Evolutionary conservation across 208 protist species (phyloP).

Genomic region (Leptomonas pyrrhocoris): DNA sequence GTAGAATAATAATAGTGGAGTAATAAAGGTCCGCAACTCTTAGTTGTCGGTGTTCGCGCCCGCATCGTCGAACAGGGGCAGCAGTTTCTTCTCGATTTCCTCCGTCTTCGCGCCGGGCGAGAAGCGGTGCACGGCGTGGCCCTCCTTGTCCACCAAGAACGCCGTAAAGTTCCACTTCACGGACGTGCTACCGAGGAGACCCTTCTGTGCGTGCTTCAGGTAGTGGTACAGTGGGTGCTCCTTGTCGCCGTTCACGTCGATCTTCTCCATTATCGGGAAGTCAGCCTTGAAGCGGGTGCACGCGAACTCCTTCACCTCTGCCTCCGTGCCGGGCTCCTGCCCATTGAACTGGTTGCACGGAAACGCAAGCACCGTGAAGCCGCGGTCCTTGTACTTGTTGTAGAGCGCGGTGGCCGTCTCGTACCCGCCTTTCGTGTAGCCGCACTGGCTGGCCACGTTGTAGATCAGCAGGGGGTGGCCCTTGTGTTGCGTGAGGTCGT

Average conservation of each 20-base stretch:
- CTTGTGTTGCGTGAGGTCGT: slow-evolving; percentile 85
- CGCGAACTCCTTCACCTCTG: slow-evolving; percentile 75
- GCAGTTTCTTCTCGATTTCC: slow-evolving; percentile 72
- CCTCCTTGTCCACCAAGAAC: slow-evolving; percentile 85
- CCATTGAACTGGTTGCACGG: slow-evolving; percentile 92
- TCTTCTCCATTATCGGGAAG: slow-evolving; percentile 90
- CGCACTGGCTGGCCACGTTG: slow-evolving; percentile 93
- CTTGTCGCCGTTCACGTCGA: slow-evolving; percentile 88
- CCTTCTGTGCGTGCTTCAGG: slow-evolving; percentile 72
- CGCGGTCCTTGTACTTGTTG: slow-evolving; percentile 84
- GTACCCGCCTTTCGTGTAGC: slow-evolving; percentile 85
- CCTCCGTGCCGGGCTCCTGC: slow-evolving; percentile 81
- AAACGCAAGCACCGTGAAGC: slow-evolving; percentile 91
- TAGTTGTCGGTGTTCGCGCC: too few relatives aligned
- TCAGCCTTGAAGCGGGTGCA: slow-evolving; percentile 56
- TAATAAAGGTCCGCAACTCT: too few relatives aligned
- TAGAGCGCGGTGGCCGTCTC: slow-evolving; percentile 76
- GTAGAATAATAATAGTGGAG: too few relatives aligned
- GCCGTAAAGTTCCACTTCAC: slow-evolving; percentile 96
- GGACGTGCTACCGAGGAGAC: slow-evolving; percentile 56
- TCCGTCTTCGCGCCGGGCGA: slow-evolving; percentile 55
- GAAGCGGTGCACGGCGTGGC: slow-evolving; percentile 68
- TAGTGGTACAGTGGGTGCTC: slow-evolving; percentile 79
- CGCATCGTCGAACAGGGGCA: too few relatives aligned
- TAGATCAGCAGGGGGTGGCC: slow-evolving; percentile 90